Percentiles rank a stretch among this genome's conserved stretches.
These are phyloP conservation scores for Xylaria sp. DNA, from an alignment of 2,329 filamentous ascomycete genomes.

Conservation along the genomic window DNA sequence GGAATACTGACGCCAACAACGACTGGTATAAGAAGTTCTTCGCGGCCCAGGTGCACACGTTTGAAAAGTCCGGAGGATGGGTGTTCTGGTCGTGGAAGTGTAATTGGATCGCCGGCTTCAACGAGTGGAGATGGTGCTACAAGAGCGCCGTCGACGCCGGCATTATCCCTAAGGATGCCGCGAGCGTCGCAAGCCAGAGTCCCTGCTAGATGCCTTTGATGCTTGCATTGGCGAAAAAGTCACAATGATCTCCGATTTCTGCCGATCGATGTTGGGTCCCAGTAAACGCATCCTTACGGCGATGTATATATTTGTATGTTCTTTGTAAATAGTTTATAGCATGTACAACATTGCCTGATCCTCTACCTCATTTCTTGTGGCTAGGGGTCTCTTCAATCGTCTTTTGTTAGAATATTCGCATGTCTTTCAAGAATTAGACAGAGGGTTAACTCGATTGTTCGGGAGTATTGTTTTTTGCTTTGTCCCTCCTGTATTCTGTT, in stretches of 20 bases:
- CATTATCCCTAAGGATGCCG: constrained; percentile 42
- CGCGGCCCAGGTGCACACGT: constrained; percentile 64
- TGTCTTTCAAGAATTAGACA: background rate
- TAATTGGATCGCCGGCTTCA: constrained; percentile 51
- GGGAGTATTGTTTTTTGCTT: background rate
- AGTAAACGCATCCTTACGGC: background rate
- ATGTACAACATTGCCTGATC: background rate
- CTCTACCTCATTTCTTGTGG: background rate
- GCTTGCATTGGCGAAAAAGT: background rate
- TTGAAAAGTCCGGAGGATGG: constrained; percentile 65
- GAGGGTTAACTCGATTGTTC: background rate
- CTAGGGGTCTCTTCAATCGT: background rate
- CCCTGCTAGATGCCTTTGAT: constrained; percentile 32
- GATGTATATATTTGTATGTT: background rate
- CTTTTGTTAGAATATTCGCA: background rate
- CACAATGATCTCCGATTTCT: background rate
- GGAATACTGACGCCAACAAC: constrained; percentile 52
- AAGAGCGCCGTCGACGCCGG: constrained; percentile 47
- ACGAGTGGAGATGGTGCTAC: constrained; percentile 63
- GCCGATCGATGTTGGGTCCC: background rate
- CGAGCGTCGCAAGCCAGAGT: constrained; percentile 37
- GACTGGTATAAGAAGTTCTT: constrained; percentile 67
- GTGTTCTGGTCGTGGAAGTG: constrained; percentile 71
- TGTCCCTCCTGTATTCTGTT: no score
- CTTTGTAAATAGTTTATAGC: background rate